phyloP scores from a whole-genome alignment of 148 eudicot genomes.

The Simmondsia chinensis region DNA sequence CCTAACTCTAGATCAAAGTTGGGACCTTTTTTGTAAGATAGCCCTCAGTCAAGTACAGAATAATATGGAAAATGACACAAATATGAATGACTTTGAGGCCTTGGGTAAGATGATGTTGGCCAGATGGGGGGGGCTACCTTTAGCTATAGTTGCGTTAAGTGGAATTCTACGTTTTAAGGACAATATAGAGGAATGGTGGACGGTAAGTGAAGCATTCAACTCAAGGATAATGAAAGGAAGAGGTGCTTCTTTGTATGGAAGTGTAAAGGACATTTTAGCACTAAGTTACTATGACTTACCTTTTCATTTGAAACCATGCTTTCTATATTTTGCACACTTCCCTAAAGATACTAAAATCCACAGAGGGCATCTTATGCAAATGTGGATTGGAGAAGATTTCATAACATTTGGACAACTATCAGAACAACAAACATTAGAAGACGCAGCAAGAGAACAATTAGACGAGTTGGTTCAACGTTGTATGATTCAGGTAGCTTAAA shows the following conservation, averaged over 20 bases:
- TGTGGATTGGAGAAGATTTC: slow-evolving; percentile 6
- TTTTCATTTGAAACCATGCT: slow-evolving; percentile 6
- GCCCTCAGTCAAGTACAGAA: not conserved
- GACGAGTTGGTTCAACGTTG: slow-evolving; percentile 5
- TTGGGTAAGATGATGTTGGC: slow-evolving; percentile 14
- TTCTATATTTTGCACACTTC: slow-evolving; percentile 6
- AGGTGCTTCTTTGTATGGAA: not conserved
- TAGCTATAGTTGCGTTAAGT: slow-evolving; percentile 4
- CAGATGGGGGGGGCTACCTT: slow-evolving; percentile 7
- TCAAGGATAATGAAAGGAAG: too few species aligned
- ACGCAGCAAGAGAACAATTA: not conserved
- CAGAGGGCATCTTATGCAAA: not conserved
- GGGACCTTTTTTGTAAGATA: slow-evolving; percentile 3
- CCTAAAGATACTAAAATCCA: slow-evolving; percentile 7
- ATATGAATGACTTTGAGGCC: slow-evolving; percentile 1
- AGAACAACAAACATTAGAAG: slow-evolving; percentile 2
- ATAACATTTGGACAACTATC: not conserved
- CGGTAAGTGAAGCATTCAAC: slow-evolving; percentile 1
- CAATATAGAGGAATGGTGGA: not conserved
- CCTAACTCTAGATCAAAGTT: not conserved
- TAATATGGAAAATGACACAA: not conserved
- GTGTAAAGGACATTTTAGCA: slow-evolving; percentile 1
- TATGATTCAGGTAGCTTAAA: slow-evolving; percentile 2
- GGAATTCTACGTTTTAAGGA: slow-evolving; percentile 2
- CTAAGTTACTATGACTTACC: too few species aligned